A percentile compares a stretch with the other conserved stretches of the same genome.
phyloP scores from a whole-genome alignment of 2,329 filamentous ascomycete genomes.

The Endothia cerciana region DNA sequence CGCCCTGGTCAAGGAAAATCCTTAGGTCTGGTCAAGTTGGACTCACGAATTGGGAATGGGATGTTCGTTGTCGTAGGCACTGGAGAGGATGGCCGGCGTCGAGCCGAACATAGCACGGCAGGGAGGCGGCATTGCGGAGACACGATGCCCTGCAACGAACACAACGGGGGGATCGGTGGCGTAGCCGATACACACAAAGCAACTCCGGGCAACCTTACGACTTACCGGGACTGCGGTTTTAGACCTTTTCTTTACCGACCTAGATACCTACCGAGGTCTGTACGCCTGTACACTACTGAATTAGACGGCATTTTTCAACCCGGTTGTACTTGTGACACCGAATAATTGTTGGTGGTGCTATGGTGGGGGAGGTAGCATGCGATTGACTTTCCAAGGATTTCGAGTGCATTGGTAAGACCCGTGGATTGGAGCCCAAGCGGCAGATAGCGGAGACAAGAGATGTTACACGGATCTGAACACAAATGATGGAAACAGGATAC shows the following conservation, averaged over 20 bases:
- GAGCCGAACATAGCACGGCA: constrained; percentile 24
- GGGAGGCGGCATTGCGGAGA: constrained; percentile 17
- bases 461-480: background rate
- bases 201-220: constrained; percentile 22
- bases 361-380: background rate
- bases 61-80: constrained; percentile 21
- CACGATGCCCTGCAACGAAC: constrained; percentile 22
- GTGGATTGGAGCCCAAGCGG: background rate
- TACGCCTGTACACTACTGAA: constrained; percentile 60
- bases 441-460: background rate
- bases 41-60: constrained; percentile 32
- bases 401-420: background rate
- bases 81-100: constrained; percentile 30
- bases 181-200: constrained; percentile 26
- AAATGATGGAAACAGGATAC: background rate
- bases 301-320: constrained; percentile 44
- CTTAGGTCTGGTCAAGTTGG: constrained; percentile 42
- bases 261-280: constrained; percentile 41
- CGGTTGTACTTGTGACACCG: background rate
- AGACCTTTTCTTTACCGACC: constrained; percentile 51
- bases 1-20: constrained; percentile 59
- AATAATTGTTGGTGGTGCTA: background rate
- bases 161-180: constrained; percentile 19
- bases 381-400: background rate
- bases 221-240: constrained; percentile 49